Base-by-base conservation (phyloP, 345 rosid species). In the Aurinia saxatilis region DNA sequence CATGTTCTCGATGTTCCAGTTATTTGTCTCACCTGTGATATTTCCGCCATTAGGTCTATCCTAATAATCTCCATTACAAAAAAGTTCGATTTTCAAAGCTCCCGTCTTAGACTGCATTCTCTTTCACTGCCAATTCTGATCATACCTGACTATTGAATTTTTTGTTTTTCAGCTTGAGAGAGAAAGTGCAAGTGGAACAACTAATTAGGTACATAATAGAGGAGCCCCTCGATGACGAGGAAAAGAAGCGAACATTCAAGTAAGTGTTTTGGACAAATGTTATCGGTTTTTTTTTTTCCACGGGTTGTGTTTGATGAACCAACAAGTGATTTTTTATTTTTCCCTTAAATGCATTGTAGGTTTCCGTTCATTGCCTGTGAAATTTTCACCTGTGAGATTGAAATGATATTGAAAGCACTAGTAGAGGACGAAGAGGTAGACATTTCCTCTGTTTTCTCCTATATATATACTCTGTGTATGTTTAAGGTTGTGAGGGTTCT, bases 381-480 rank as follows among this genome's bases (percentile, higher is more conserved):
- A 79, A 84, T 91, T 31, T 88, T 91, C 76, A 91, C 95, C 9
- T 88, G 96, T 78, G 95, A 88, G 77, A 87, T 91, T 69, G 98
- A 91, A 69, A 81, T 86, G 73, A 88, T 91, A 67, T 82, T 91
- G 45, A 91, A 81, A 74, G 82, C 96, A n/a, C 71, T 91, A 67
- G 95, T 86, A 5, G 98, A 91, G 67, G 95, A 91, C 61, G 96
- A 83, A 65, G 91, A 88, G 87, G 98, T 86, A 77, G 72, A 66
- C 19, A 10, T 62, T 54, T 33, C 55, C 46, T n/a, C 50, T 46
- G 44, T 48, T 64, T 36, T 42, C 15, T 50, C 47, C 13, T 37
- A 45, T 62, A 60, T 30, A 4, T 46, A 31, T 31, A 45, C 34
- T 55, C 46, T 12, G 6, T 6, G 49, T 33, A 51, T 34, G 30